These are phyloP conservation scores for Cyberlindnera lachancei DNA, from an alignment of 805 yeast genomes.

Conservation along the genomic window DNA sequence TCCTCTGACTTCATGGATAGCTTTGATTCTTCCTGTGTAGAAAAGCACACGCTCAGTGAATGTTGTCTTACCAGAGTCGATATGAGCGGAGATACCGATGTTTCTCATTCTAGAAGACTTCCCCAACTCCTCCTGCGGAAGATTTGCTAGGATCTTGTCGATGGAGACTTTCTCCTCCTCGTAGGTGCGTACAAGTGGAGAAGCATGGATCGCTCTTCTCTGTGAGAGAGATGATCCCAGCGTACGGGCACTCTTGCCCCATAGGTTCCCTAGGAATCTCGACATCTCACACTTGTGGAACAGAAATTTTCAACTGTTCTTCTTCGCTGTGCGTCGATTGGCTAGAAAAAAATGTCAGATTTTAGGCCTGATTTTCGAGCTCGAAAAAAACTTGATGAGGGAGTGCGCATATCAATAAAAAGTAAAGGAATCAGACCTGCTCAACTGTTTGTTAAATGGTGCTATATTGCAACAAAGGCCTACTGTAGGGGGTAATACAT, in stretches of 20 bases:
- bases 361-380: no score
- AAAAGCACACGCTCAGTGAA: constrained; percentile 95
- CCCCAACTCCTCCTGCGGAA: constrained; percentile 44
- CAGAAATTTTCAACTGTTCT: no score
- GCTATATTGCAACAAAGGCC: no score
- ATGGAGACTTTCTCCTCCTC: constrained; percentile 69
- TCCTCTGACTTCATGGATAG: constrained; percentile 95
- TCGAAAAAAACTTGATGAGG: no score
- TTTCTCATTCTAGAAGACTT: constrained; percentile 67
- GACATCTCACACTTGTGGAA: no score
- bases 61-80: constrained; percentile 96
- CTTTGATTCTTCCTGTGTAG: constrained; percentile 95
- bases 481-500: no score
- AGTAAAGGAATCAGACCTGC: no score
- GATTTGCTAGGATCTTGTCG: constrained; percentile 43
- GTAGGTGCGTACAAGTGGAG: constrained; percentile 33
- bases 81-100: constrained; percentile 96
- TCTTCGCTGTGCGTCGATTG: no score
- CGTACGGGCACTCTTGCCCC: constrained; percentile 9
- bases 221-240: constrained; percentile 7
- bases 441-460: no score
- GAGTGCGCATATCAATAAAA: no score
- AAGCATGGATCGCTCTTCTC: constrained; percentile 27
- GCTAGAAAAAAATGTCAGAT: no score
- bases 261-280: constrained; percentile 9